Evolutionary conservation across 495 filamentous ascomycete genomes (phyloP), one percentile per base, ranked within the genome.

Genomic region (Neurospora tetraspora): DNA sequence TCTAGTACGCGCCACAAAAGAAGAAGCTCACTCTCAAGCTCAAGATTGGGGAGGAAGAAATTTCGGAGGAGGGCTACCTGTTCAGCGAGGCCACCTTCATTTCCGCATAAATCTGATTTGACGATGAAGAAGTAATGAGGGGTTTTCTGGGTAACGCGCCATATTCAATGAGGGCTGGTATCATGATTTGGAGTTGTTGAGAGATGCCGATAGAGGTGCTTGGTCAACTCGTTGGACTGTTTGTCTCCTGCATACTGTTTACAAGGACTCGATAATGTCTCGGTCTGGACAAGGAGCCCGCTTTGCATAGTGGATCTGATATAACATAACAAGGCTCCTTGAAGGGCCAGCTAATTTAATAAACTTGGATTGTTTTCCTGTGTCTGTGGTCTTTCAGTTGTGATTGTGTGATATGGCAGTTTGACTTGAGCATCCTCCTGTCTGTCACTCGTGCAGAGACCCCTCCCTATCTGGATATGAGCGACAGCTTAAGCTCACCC

Each of bases 71-170:
- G 79, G 96, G 95, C 70, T 82, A 75, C 37, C 77, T 95, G 71
- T 96, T 95, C 82, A 87, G 86, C 53, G 95, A 98, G 82, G 93
- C 95, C 2, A 97, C 93, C 39, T 98, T 97, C 85, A 97, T 98
- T 82, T 94, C 91, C 18, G 79, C 80, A 68, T 82, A 77, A 71
- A 39, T 34, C 27, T 39, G 11, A 39, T 7, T 14, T 34, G 23
- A 38, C 6, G 27, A 36, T 36, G 42, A 20, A n/a, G 40, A 23
- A 31, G 12, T 43, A 36, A 65, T 71, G 69, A 45, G 3, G 39
- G 9, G 16, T 71, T 53, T 71, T 71, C 38, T 71, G 70, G 70
- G 70, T 71, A 61, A 39, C 43, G 6, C 42, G 69, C 38, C 18
- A 70, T 71, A 71, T 34, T 43, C 27, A 31, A 61, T 14, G 53